Conservation (phyloP, 1,284 basidiomycete species). For the Ceratobasidium sp. region DNA sequence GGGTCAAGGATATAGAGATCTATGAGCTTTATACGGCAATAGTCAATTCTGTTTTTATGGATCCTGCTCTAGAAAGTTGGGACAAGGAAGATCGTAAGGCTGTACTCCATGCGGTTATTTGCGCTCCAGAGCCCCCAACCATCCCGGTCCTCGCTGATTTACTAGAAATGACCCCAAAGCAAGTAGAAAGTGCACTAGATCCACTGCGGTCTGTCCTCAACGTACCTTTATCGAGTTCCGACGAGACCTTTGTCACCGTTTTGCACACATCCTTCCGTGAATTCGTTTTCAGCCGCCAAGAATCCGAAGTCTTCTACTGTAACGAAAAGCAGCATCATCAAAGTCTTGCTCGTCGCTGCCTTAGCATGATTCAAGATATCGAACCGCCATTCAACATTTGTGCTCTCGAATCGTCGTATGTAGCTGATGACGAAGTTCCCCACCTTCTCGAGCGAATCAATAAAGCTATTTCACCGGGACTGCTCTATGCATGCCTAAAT, state of each 20-base stretch:
- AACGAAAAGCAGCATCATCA: background rate
- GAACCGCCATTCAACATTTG: slow-evolving; percentile 21
- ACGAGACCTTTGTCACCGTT: background rate
- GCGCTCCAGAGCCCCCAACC: background rate
- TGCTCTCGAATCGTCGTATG: slow-evolving; percentile 7
- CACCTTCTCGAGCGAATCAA: background rate
- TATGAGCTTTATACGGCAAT: slow-evolving; percentile 1
- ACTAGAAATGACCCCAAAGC: background rate
- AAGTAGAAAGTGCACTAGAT: background rate
- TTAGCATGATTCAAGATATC: background rate
- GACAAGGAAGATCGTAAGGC: background rate
- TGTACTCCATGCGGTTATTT: background rate
- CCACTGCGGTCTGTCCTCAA: slow-evolving; percentile 10
- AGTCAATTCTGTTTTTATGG: background rate
- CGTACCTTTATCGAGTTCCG: background rate
- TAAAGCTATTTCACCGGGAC: background rate
- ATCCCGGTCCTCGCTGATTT: background rate
- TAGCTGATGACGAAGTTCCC: slow-evolving; percentile 7
- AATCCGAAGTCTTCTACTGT: slow-evolving; percentile 2
- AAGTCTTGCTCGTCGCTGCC: background rate
- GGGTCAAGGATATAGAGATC: background rate
- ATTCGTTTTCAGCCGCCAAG: background rate
- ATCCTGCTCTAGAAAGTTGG: background rate
- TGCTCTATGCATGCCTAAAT: slow-evolving; percentile 11
- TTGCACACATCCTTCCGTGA: slow-evolving; percentile 12